These are phyloP conservation scores for Colletotrichum salicis DNA, from an alignment of 2,329 filamentous ascomycete genomes.

Conservation along the genomic window DNA sequence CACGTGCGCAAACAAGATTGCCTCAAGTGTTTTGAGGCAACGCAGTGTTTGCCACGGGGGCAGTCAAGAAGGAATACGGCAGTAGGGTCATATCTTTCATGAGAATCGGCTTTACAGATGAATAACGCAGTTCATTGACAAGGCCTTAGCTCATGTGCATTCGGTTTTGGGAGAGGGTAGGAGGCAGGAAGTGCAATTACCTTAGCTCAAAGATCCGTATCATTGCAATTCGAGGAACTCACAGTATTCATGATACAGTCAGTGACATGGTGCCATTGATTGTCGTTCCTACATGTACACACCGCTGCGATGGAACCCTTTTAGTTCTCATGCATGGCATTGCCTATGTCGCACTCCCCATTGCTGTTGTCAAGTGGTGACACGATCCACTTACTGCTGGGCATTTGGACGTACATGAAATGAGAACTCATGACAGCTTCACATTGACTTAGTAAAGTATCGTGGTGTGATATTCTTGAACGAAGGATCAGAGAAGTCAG, in stretches of 20 bases:
- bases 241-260: background rate
- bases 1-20: background rate
- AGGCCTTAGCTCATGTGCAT: background rate
- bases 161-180: background rate
- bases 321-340: background rate
- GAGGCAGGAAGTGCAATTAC: background rate
- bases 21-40: background rate
- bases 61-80: background rate
- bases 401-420: background rate
- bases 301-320: background rate
- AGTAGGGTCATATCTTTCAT: background rate
- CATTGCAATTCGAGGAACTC: background rate
- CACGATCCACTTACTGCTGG: no score
- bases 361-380: background rate
- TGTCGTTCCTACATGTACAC: background rate
- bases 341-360: background rate
- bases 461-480: background rate
- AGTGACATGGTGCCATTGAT: background rate
- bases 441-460: background rate
- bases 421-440: background rate
- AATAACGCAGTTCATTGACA: background rate
- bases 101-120: background rate
- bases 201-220: background rate
- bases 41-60: background rate
- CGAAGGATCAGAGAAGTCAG: background rate